A percentile compares a stretch with the other conserved stretches of the same genome.
phyloP scores from a whole-genome alignment of 2,329 filamentous ascomycete genomes.

The Claviceps sorghi region DNA sequence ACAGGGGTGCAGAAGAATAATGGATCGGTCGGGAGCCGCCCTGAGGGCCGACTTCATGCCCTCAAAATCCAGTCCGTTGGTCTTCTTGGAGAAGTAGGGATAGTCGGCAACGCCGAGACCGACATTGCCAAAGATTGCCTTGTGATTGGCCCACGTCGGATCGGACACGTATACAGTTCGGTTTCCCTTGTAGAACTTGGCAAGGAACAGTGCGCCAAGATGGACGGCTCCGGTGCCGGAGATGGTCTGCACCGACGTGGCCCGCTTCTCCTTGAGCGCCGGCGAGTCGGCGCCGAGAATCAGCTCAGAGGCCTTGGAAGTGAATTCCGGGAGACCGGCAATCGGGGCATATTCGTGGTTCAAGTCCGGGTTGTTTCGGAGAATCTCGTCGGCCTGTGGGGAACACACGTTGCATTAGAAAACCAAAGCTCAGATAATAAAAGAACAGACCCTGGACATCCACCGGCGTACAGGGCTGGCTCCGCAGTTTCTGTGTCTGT shows the following conservation, averaged over 20 bases:
- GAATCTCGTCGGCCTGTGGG: slow-evolving; percentile 69
- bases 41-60: slow-evolving; percentile 66
- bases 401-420: not conserved
- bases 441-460: not conserved
- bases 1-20: slow-evolving; percentile 87
- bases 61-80: slow-evolving; percentile 80
- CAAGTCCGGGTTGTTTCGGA: slow-evolving; percentile 74
- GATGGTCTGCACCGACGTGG: slow-evolving; percentile 78
- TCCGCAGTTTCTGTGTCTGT: not conserved
- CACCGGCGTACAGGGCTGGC: not conserved
- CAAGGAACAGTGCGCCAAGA: slow-evolving; percentile 81
- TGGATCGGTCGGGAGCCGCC: slow-evolving; percentile 59
- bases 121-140: slow-evolving; percentile 95
- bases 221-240: slow-evolving; percentile 94
- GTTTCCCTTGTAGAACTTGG: slow-evolving; percentile 70
- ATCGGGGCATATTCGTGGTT: slow-evolving; percentile 99
- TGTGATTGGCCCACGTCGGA: slow-evolving; percentile 97
- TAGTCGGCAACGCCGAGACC: slow-evolving; percentile 64
- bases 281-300: slow-evolving; percentile 69
- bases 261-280: slow-evolving; percentile 70
- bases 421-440: not conserved
- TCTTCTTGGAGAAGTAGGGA: slow-evolving; percentile 84
- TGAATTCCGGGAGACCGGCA: slow-evolving; percentile 74
- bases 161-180: slow-evolving; percentile 78
- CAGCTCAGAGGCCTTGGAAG: slow-evolving; percentile 77